Evolutionary conservation across 805 yeast genomes (phyloP), one percentile per base, ranked within the genome.

Genomic region (Sporopachydermia quercuum): DNA sequence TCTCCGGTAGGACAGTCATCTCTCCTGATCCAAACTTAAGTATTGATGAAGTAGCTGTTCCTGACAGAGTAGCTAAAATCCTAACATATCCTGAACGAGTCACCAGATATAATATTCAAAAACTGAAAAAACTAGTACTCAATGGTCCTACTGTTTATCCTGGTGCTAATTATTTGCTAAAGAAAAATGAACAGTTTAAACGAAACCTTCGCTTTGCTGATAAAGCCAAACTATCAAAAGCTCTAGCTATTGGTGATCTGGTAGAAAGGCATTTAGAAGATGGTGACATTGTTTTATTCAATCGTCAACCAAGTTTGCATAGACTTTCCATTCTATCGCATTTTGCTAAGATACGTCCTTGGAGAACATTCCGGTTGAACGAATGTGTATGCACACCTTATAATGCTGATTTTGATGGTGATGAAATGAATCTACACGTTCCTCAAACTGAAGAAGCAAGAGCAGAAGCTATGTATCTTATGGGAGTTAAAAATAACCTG

Each of bases 311-410:
- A 2, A 91, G 98, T 1, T 68, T 91, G 56, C 99, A 91, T 61
- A 72, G 98, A 57, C 66, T 91, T 38, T 86, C 96, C 2, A 91
- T 91, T 60, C 66, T 91, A 48, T 80, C 96, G 1, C 99, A 91
- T 66, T 87, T 78, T 60, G 99, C 96, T 37, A 87, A 85, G 55
- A 78, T 91, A 50, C 73, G 94, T 54, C 98, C 98, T 0, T 91
- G 97, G 97, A 72, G 98, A 63, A 91, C 99, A 2, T 84, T 91
- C 64, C 70, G 99, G 49, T 69, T 91, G 49, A 91, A 91, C 56
- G 97, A 91, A 61, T 91, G 98, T 78, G 99, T 91, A 5, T 91
- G 98, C 65, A 91, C 98, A 0, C 98, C 98, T 2, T 91, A 91
- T 62, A 93, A 93, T 58, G 99, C 99, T 34, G 99, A 91, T 71